phyloP scores from a whole-genome alignment of 345 rosid species.

The Brassica rapa region DNA sequence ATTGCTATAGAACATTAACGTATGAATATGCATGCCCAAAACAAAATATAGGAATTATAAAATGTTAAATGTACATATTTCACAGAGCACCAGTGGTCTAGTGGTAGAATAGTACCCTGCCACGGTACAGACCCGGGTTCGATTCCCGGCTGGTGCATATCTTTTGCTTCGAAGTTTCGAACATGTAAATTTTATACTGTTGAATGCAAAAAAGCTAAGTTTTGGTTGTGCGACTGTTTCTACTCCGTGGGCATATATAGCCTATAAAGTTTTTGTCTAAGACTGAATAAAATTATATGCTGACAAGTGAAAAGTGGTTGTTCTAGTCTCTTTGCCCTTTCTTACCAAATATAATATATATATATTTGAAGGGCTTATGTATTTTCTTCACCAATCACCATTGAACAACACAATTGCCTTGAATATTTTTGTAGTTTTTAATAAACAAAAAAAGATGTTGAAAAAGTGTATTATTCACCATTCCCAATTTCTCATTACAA shows the following conservation, averaged over 20 bases:
- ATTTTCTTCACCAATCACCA: background rate
- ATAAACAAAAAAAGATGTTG: background rate
- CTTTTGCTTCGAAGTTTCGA: background rate
- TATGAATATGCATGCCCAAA: background rate
- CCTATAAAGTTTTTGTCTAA: background rate
- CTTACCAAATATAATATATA: background rate
- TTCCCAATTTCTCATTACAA: background rate
- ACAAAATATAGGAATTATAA: background rate
- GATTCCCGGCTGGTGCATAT: constrained; percentile 73
- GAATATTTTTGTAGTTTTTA: background rate
- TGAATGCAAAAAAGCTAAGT: background rate
- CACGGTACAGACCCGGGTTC: constrained; percentile 81
- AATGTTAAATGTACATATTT: background rate
- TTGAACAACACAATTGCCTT: background rate
- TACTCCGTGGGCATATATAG: background rate
- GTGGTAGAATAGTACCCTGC: constrained; percentile 69
- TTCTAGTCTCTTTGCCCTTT: background rate
- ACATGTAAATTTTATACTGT: background rate
- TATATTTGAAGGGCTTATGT: background rate
- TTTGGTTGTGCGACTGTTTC: background rate
- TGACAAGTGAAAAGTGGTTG: background rate
- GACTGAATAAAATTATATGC: background rate
- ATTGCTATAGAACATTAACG: background rate
- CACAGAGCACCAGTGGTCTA: constrained; percentile 48
- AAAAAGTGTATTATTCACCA: background rate